These are phyloP conservation scores for Arabidopsis lyrata DNA, from an alignment of 441 rosid species.

Conservation along the genomic window DNA sequence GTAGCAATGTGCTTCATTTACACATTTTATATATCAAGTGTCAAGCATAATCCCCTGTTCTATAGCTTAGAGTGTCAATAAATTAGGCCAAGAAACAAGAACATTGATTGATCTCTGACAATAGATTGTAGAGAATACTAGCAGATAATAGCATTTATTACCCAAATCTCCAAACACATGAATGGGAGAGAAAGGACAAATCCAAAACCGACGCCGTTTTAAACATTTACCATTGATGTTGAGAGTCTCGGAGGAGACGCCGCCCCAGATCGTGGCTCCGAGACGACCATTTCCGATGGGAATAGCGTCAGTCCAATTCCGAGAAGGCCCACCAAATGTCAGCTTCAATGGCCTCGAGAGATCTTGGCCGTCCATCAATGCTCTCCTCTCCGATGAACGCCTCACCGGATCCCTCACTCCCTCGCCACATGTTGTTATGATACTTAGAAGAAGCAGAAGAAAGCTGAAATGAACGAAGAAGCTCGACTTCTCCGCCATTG, in stretches of 20 bases:
- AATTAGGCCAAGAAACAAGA: background rate
- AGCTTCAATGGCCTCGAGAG: slow-evolving; percentile 63
- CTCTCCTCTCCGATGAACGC: slow-evolving; percentile 48
- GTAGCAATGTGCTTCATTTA: background rate
- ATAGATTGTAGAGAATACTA: slow-evolving; percentile 2
- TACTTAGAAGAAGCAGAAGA: slow-evolving; percentile 22
- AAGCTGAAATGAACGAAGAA: slow-evolving; percentile 35
- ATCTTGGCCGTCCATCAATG: slow-evolving; percentile 39
- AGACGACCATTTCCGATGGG: slow-evolving; percentile 95
- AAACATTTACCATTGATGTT: slow-evolving; percentile 71
- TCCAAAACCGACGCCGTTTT: slow-evolving; percentile 18
- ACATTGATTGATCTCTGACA: slow-evolving; percentile 27
- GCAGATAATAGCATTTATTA: slow-evolving; percentile 23
- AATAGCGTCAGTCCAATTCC: slow-evolving; percentile 86
- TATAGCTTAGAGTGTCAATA: slow-evolving; percentile 1
- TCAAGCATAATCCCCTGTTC: slow-evolving; percentile 19
- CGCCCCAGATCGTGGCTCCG: slow-evolving; percentile 96
- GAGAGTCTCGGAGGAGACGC: slow-evolving; percentile 73
- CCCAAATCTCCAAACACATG: slow-evolving; percentile 9
- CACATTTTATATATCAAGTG: background rate
- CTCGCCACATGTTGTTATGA: slow-evolving; percentile 27
- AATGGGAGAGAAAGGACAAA: background rate
- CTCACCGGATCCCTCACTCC: slow-evolving; percentile 65
- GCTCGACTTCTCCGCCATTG: slow-evolving; percentile 44
- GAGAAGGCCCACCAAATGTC: slow-evolving; percentile 66